A percentile compares a stretch with the other conserved stretches of the same genome.
phyloP scores from a whole-genome alignment of 352 stramenopile genomes.

The Pythium sukuiense region DNA sequence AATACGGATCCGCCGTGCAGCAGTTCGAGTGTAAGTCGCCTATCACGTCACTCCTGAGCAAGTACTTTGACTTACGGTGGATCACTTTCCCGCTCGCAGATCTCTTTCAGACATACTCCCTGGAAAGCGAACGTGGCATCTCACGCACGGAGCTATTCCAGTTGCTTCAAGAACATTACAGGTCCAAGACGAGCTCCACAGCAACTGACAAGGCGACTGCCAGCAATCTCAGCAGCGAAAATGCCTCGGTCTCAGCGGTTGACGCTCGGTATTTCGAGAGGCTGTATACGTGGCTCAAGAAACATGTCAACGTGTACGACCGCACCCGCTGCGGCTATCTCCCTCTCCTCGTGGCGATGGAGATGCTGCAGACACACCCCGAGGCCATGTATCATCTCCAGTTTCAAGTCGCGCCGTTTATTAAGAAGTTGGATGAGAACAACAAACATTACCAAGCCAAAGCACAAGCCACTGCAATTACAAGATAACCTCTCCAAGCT shows the following conservation, averaged over 20 bases:
- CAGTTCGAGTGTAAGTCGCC: slow-evolving; percentile 63
- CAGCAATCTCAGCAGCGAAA: not conserved
- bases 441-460: slow-evolving; percentile 47
- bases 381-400: slow-evolving; percentile 43
- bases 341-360: slow-evolving; percentile 32
- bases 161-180: slow-evolving; percentile 59
- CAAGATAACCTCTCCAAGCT: not conserved
- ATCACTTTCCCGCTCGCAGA: slow-evolving; percentile 23
- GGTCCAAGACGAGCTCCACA: not conserved
- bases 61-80: no score
- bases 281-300: slow-evolving; percentile 77
- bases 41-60: no score
- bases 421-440: slow-evolving; percentile 47
- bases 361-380: slow-evolving; percentile 48
- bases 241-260: not conserved
- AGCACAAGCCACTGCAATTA: slow-evolving; percentile 28
- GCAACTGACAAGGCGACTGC: not conserved
- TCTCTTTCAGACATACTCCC: slow-evolving; percentile 55
- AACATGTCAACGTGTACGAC: slow-evolving; percentile 57
- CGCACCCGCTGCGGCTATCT: slow-evolving; percentile 36
- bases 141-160: slow-evolving; percentile 51
- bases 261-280: slow-evolving; percentile 58
- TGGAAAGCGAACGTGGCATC: slow-evolving; percentile 56
- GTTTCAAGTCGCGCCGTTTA: slow-evolving; percentile 47
- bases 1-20: slow-evolving; percentile 38